Evolutionary conservation across 2,329 filamentous ascomycete genomes (phyloP).

Genomic region (Balansia obtecta): DNA sequence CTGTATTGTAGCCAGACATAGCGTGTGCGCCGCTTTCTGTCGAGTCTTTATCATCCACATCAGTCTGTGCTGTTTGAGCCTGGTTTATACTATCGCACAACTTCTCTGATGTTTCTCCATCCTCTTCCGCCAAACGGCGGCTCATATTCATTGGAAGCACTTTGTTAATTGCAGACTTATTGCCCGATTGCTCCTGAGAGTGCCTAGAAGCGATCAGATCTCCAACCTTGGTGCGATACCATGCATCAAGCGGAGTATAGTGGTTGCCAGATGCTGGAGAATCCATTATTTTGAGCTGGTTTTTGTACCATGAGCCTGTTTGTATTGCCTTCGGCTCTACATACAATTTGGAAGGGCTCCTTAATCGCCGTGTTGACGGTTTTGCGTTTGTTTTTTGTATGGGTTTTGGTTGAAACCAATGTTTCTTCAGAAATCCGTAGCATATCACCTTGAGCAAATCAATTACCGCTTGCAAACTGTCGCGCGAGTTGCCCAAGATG

Average conservation of each 20-base stretch:
- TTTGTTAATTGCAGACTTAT: background rate
- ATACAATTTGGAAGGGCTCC: background rate
- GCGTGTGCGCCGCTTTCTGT: background rate
- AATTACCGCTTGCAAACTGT: conserved; percentile 32
- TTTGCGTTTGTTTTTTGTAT: conserved; percentile 8
- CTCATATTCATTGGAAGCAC: background rate
- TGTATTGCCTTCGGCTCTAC: background rate
- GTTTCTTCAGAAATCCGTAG: conserved; percentile 60
- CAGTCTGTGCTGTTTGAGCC: background rate
- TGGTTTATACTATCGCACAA: conserved; percentile 29
- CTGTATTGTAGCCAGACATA: background rate
- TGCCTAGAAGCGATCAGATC: conserved; percentile 5
- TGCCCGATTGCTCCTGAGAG: background rate
- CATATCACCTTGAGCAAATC: conserved; percentile 58
- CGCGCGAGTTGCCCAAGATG: conserved; percentile 32
- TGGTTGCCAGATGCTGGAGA: background rate
- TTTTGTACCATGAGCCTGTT: background rate
- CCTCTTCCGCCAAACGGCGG: conserved; percentile 24
- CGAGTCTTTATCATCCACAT: no score
- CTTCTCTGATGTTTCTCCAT: conserved; percentile 28
- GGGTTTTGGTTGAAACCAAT: conserved; percentile 51
- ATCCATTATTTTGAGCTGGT: background rate
- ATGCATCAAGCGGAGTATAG: conserved; percentile 12
- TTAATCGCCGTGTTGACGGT: background rate
- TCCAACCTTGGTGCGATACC: conserved; percentile 25